Evolutionary conservation across 2,329 filamentous ascomycete genomes (phyloP).

Genomic region (Fusarium compactum): DNA sequence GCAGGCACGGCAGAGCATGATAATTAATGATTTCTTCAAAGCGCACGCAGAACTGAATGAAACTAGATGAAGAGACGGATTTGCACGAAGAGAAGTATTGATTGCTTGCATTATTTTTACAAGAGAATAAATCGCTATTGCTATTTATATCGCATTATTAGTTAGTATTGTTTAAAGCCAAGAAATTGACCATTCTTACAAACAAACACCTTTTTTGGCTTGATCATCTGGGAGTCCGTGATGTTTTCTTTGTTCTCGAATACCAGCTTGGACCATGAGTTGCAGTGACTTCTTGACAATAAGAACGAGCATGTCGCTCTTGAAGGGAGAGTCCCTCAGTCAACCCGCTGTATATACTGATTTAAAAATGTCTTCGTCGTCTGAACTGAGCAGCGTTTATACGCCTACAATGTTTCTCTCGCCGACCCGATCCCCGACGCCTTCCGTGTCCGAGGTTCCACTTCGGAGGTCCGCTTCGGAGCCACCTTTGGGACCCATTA

Average conservation of each 20-base stretch:
- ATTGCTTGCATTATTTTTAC: not conserved
- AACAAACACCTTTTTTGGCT: not conserved
- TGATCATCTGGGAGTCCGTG: slow-evolving; percentile 3
- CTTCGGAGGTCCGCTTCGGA: slow-evolving; percentile 14
- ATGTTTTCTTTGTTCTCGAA: slow-evolving; percentile 36
- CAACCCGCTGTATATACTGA: not conserved
- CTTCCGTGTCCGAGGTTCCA: slow-evolving; percentile 24
- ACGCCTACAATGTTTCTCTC: slow-evolving; percentile 12
- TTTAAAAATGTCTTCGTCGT: not conserved
- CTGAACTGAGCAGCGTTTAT: not conserved
- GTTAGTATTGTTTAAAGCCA: slow-evolving; percentile 31
- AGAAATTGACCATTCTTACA: slow-evolving; percentile 14
- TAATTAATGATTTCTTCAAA: slow-evolving; percentile 46
- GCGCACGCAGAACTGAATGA: slow-evolving; percentile 39
- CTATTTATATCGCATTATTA: slow-evolving; percentile 26
- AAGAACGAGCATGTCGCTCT: not conserved
- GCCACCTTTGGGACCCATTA: not conserved
- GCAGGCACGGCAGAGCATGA: slow-evolving; percentile 15
- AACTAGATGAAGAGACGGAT: slow-evolving; percentile 41
- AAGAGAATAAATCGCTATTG: slow-evolving; percentile 13
- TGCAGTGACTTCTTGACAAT: not conserved
- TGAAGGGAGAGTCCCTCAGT: too few relatives aligned
- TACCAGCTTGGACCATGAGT: not conserved
- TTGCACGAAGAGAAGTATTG: slow-evolving; percentile 35
- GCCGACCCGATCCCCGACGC: slow-evolving; percentile 31